Conservation (phyloP, 140 eudicot species). For the Anethum foeniculum region DNA sequence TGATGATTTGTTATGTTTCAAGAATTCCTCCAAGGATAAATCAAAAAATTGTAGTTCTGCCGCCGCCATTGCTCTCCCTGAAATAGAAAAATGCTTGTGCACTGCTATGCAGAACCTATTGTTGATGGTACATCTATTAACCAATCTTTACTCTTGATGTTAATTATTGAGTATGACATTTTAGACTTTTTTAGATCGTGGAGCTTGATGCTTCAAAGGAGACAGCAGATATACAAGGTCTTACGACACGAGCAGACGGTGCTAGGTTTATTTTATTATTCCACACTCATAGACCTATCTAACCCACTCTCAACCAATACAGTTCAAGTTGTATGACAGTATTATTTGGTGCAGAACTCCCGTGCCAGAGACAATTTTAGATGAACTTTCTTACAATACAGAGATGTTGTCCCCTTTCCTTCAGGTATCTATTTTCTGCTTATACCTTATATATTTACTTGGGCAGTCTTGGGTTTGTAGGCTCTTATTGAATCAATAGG, state of each 20-base stretch:
- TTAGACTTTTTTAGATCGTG: slow-evolving; percentile 40
- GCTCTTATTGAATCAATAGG: neutral
- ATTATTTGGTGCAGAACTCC: slow-evolving; percentile 58
- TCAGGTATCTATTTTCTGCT: slow-evolving; percentile 35
- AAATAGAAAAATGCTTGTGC: slow-evolving; percentile 41
- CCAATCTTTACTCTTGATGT: slow-evolving; percentile 3
- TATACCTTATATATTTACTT: neutral
- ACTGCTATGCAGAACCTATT: slow-evolving; percentile 55
- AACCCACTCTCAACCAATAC: neutral
- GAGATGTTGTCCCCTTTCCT: slow-evolving; percentile 52
- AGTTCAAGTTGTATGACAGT: neutral
- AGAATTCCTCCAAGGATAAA: slow-evolving; percentile 22
- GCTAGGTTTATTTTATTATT: slow-evolving; percentile 40
- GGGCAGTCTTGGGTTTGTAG: neutral
- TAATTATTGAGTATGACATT: slow-evolving; percentile 3
- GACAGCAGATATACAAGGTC: slow-evolving; percentile 61
- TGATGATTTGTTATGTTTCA: slow-evolving; percentile 27
- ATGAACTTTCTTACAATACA: slow-evolving; percentile 63
- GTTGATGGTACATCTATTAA: slow-evolving; percentile 42
- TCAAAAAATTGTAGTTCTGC: slow-evolving; percentile 28
- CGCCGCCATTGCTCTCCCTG: slow-evolving; percentile 56
- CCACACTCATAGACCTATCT: neutral
- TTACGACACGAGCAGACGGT: slow-evolving; percentile 76
- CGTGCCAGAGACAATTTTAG: slow-evolving; percentile 59
- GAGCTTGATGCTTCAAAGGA: slow-evolving; percentile 69